Percentiles rank a stretch among this genome's conserved stretches.
phyloP scores from a whole-genome alignment of 2,329 filamentous ascomycete species.

The Camillea tinctor region DNA sequence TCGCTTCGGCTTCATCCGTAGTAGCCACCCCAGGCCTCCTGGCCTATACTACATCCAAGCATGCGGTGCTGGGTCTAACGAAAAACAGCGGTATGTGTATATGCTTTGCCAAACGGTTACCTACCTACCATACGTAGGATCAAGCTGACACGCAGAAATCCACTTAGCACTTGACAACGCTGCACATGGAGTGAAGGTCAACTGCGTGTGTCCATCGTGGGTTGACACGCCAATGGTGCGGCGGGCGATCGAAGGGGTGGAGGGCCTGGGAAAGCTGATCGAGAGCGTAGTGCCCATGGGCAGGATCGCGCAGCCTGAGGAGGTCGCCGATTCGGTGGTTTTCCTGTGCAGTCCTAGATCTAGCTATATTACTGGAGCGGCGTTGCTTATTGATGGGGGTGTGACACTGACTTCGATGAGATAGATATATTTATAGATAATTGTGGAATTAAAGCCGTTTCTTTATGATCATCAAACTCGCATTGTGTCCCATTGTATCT shows the following conservation, averaged over 20 bases:
- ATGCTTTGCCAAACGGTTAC: too few species aligned
- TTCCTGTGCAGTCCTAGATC: slow-evolving; percentile 28
- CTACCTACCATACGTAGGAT: too few species aligned
- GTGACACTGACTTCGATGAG: not conserved
- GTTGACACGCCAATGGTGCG: slow-evolving; percentile 29
- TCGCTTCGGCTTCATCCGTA: slow-evolving; percentile 8
- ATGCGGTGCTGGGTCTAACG: slow-evolving; percentile 10
- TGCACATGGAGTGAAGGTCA: slow-evolving; percentile 26
- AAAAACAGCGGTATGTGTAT: slow-evolving; percentile 9
- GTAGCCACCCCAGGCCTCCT: slow-evolving; percentile 1
- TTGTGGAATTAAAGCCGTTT: too few species aligned
- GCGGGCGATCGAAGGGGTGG: slow-evolving; percentile 8
- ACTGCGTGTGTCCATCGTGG: slow-evolving; percentile 30
- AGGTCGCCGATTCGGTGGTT: slow-evolving; percentile 25
- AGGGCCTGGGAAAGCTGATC: slow-evolving; percentile 12
- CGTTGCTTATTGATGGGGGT: slow-evolving; percentile 16
- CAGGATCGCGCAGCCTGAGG: slow-evolving; percentile 25
- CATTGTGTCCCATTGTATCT: too few species aligned
- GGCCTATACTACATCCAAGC: slow-evolving; percentile 10
- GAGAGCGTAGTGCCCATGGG: slow-evolving; percentile 13
- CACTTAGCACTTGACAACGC: slow-evolving; percentile 25
- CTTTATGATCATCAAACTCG: too few species aligned
- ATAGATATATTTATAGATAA: too few species aligned
- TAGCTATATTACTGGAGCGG: slow-evolving; percentile 28
- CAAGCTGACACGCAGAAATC: too few species aligned